phyloP scores from a whole-genome alignment of 1,284 basidiomycete genomes.

The Fomitopsis schrenkii region DNA sequence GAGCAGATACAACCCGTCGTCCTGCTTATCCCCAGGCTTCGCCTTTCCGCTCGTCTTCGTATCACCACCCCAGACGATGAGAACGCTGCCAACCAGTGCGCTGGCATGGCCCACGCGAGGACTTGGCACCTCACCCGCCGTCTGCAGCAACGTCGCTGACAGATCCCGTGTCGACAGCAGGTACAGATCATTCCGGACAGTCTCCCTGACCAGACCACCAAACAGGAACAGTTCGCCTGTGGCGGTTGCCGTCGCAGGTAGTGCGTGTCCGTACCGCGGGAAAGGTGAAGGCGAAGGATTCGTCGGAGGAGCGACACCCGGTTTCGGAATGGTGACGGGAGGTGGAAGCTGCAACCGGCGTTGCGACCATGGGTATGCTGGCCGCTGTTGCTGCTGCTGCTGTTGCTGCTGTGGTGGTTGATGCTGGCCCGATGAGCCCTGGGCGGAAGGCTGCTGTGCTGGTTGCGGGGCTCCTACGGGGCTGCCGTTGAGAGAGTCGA shows the following conservation, averaged over 20 bases:
- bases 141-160: slow-evolving; percentile 77
- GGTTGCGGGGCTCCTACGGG: not conserved
- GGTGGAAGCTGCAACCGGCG: slow-evolving; percentile 64
- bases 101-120: slow-evolving; percentile 95
- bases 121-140: slow-evolving; percentile 86
- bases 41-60: slow-evolving; percentile 75
- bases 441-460: slow-evolving; percentile 5
- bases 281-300: slow-evolving; percentile 82
- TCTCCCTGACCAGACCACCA: slow-evolving; percentile 92
- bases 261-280: slow-evolving; percentile 94
- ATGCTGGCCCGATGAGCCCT: slow-evolving; percentile 22
- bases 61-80: slow-evolving; percentile 99
- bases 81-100: slow-evolving; percentile 92
- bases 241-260: slow-evolving; percentile 80
- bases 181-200: slow-evolving; percentile 93
- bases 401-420: slow-evolving; percentile 26
- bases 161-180: slow-evolving; percentile 81
- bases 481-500: slow-evolving; percentile 9
- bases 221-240: slow-evolving; percentile 95
- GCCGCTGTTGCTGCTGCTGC: slow-evolving; percentile 47
- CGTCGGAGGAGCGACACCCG: slow-evolving; percentile 52
- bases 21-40: slow-evolving; percentile 77
- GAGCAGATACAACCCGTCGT: slow-evolving; percentile 93
- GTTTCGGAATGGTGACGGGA: slow-evolving; percentile 58
- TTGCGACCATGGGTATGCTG: slow-evolving; percentile 77